A percentile compares a stretch with the other conserved stretches of the same genome.
These are phyloP conservation scores for Coemansia sp. DNA, from an alignment of 192 early-diverging fungal genomes.

Conservation along the genomic window DNA sequence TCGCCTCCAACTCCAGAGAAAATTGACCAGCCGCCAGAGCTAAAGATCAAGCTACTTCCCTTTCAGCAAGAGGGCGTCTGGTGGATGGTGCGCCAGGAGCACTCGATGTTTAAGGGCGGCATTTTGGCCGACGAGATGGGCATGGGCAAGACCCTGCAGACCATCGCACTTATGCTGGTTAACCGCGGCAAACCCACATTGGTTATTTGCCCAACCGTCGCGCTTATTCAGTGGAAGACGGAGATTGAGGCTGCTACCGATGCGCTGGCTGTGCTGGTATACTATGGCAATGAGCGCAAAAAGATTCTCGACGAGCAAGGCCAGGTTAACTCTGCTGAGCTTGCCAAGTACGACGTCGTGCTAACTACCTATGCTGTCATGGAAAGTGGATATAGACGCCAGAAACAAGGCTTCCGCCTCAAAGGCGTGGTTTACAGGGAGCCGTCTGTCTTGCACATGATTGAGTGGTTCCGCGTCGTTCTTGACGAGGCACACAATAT, in stretches of 20 bases:
- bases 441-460: conserved; percentile 62
- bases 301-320: conserved; percentile 43
- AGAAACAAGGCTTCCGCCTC: conserved; percentile 64
- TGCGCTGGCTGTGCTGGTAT: conserved; percentile 63
- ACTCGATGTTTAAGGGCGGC: conserved; percentile 66
- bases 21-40: conserved; percentile 60
- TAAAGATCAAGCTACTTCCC: conserved; percentile 74
- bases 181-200: conserved; percentile 68
- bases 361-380: conserved; percentile 74
- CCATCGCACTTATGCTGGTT: conserved; percentile 71
- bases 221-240: conserved; percentile 81
- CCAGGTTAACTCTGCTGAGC: conserved; percentile 11
- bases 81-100: conserved; percentile 82
- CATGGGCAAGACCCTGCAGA: conserved; percentile 93
- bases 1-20: neutral
- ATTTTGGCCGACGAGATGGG: conserved; percentile 88
- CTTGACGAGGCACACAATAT: conserved; percentile 88
- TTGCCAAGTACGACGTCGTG: conserved; percentile 72
- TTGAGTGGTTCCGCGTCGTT: conserved; percentile 79
- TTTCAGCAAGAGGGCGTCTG: conserved; percentile 83
- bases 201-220: conserved; percentile 83
- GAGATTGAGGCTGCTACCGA: conserved; percentile 69
- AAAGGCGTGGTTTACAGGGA: conserved; percentile 61
- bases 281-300: conserved; percentile 69
- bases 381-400: conserved; percentile 67